phyloP scores from a whole-genome alignment of 495 filamentous ascomycete genomes.

The Cryomyces antarcticus region DNA sequence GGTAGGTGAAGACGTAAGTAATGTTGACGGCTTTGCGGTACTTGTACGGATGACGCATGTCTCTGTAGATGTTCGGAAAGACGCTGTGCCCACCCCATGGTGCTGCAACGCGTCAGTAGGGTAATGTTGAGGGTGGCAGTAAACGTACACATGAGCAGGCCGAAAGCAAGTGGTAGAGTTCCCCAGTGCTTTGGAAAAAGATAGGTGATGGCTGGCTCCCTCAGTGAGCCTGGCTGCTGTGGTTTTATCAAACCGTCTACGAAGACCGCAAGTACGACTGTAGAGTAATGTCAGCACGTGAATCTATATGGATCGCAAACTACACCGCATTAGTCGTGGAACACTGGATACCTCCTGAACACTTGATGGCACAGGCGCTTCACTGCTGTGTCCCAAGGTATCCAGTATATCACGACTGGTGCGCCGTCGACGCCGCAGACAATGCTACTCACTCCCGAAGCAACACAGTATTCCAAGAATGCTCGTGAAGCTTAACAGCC shows the following conservation, averaged over 20 bases:
- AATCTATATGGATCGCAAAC: too few relatives aligned
- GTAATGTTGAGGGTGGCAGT: background rate
- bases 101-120: slow-evolving; percentile 19
- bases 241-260: slow-evolving; percentile 74
- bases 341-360: too few relatives aligned
- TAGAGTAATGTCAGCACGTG: background rate
- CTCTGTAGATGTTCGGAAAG: slow-evolving; percentile 91
- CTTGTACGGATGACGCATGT: slow-evolving; percentile 88
- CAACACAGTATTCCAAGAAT: slow-evolving; percentile 78
- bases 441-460: slow-evolving; percentile 41
- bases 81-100: slow-evolving; percentile 93
- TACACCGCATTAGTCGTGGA: too few relatives aligned
- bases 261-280: slow-evolving; percentile 63
- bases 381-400: too few relatives aligned
- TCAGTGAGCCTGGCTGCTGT: slow-evolving; percentile 59
- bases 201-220: slow-evolving; percentile 59
- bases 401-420: too few relatives aligned
- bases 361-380: too few relatives aligned
- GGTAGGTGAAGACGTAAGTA: slow-evolving; percentile 81
- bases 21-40: slow-evolving; percentile 56
- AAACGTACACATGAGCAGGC: slow-evolving; percentile 66
- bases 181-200: slow-evolving; percentile 72
- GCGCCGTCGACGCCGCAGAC: background rate
- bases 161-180: slow-evolving; percentile 78
- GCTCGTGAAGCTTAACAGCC: slow-evolving; percentile 73